Conservation (phyloP, 768 basidiomycete genomes). For the Russula brevipes region DNA sequence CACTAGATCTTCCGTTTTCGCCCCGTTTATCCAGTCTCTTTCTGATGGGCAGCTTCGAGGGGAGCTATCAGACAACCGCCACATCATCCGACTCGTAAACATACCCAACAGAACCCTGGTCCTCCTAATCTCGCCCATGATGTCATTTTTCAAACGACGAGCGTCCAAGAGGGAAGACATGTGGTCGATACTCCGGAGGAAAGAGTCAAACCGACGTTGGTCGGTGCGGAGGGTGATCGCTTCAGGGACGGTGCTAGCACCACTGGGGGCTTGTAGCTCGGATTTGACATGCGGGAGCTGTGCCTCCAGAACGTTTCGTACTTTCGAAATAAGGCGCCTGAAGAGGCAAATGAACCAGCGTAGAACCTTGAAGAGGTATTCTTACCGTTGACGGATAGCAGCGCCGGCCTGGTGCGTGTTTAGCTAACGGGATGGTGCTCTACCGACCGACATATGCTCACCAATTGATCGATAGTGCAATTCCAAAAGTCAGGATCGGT, state of each 20-base stretch:
- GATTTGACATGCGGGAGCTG: slow-evolving; percentile 58
- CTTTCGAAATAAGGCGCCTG: slow-evolving; percentile 83
- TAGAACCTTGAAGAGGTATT: slow-evolving; percentile 37
- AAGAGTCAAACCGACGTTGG: slow-evolving; percentile 82
- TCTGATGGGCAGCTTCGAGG: slow-evolving; percentile 68
- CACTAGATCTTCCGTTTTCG: slow-evolving; percentile 78
- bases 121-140: slow-evolving; percentile 84
- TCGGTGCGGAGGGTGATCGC: slow-evolving; percentile 80
- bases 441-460: slow-evolving; percentile 39
- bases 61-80: background rate
- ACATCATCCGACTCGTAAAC: slow-evolving; percentile 13
- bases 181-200: slow-evolving; percentile 77
- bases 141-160: slow-evolving; percentile 83
- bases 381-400: slow-evolving; percentile 64
- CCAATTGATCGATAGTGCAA: slow-evolving; percentile 83
- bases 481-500: slow-evolving; percentile 99
- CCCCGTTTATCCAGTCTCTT: slow-evolving; percentile 87
- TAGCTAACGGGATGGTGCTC: slow-evolving; percentile 1
- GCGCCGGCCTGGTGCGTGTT: slow-evolving; percentile 48
- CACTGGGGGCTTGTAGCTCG: slow-evolving; percentile 37
- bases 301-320: slow-evolving; percentile 76
- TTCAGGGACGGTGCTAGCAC: slow-evolving; percentile 45
- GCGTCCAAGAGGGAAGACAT: slow-evolving; percentile 85
- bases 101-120: slow-evolving; percentile 70
- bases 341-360: slow-evolving; percentile 10